Evolutionary conservation across 257 asterid species (phyloP).

Genomic region (Buddleja alternifolia): DNA sequence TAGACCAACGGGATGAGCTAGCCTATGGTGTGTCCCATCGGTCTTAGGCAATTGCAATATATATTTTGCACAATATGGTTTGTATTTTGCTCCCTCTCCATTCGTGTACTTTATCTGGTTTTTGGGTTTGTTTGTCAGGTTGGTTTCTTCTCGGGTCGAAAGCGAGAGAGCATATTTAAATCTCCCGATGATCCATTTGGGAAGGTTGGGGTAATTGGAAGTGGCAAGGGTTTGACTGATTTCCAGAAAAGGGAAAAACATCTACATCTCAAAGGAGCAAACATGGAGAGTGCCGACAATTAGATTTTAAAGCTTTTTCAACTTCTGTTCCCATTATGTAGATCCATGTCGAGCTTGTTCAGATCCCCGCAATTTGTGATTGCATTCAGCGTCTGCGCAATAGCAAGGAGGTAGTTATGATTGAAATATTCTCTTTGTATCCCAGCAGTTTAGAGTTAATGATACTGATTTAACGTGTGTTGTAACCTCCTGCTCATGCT

Average conservation of each 20-base stretch:
- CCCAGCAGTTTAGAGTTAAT: neutral
- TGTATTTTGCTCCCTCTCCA: neutral
- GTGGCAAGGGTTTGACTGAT: conserved; percentile 94
- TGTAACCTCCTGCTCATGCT: neutral
- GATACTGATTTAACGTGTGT: neutral
- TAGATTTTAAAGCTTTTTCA: conserved; percentile 18
- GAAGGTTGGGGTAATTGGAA: conserved; percentile 96
- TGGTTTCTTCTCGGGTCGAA: conserved; percentile 96
- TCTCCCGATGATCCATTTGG: conserved; percentile 95
- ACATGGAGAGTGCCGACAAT: conserved; percentile 58
- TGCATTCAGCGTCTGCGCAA: conserved; percentile 17
- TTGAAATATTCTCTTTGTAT: conserved; percentile 18
- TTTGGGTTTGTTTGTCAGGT: conserved; percentile 45
- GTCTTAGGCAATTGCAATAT: neutral
- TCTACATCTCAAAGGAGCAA: conserved; percentile 89
- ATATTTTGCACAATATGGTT: neutral
- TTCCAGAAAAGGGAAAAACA: conserved; percentile 96
- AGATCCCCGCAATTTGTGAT: conserved; percentile 23
- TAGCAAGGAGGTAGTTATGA: neutral
- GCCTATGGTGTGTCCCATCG: no score
- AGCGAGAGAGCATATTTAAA: conserved; percentile 92
- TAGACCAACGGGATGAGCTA: no score
- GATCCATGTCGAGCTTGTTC: conserved; percentile 20
- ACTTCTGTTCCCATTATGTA: conserved; percentile 19
- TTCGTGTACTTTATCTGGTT: neutral